Evolutionary conservation across 805 yeast genomes (phyloP).

Genomic region (Candida anglica): DNA sequence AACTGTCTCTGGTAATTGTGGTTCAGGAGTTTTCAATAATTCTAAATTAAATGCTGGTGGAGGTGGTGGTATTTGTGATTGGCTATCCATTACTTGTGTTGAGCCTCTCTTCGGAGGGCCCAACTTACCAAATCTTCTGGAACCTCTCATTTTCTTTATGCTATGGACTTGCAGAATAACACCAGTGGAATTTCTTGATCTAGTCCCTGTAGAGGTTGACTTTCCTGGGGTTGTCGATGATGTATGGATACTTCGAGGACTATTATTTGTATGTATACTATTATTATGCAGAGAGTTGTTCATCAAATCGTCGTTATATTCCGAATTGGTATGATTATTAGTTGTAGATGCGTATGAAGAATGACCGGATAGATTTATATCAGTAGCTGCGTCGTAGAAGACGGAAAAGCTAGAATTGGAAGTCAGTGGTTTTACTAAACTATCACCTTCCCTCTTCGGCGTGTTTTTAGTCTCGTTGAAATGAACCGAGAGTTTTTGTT

Average conservation of each 20-base stretch:
- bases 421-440: no score
- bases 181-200: not conserved
- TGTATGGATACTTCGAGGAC: conserved; percentile 3
- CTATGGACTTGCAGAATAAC: conserved; percentile 8
- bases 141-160: conserved; percentile 27
- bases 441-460: no score
- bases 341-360: conserved; percentile 2
- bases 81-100: not conserved
- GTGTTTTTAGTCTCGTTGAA: no score
- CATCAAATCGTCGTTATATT: not conserved
- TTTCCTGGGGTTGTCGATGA: no score
- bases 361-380: conserved; percentile 2
- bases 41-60: conserved; percentile 3
- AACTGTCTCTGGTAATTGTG: no score
- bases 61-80: conserved; percentile 3
- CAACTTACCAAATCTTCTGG: conserved; percentile 36
- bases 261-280: not conserved
- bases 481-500: conserved; percentile 31
- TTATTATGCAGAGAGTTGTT: no score
- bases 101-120: conserved; percentile 52
- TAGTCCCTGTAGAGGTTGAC: no score
- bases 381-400: conserved; percentile 3
- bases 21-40: no score
- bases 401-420: conserved; percentile 1
- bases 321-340: conserved; percentile 4